Evolutionary conservation across 2,329 filamentous ascomycete species (phyloP).

Genomic region (Aspergillus awamori): DNA sequence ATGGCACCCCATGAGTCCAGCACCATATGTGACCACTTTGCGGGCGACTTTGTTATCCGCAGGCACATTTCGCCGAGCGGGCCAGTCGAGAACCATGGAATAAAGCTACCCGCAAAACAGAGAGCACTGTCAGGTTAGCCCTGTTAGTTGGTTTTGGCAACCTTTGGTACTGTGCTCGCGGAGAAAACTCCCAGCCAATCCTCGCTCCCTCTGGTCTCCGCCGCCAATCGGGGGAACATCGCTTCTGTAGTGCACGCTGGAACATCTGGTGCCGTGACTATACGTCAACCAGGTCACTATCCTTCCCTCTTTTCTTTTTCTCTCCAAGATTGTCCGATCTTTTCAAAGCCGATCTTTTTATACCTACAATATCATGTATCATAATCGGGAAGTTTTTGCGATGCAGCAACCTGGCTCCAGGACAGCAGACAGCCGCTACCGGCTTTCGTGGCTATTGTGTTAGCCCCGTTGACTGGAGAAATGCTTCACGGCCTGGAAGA

Average conservation of each 20-base stretch:
- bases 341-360: background rate
- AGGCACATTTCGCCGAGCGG: background rate
- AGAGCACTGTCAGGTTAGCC: background rate
- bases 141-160: background rate
- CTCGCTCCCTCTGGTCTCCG: conserved; percentile 15
- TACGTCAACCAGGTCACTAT: background rate
- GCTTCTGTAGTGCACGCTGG: background rate
- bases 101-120: background rate
- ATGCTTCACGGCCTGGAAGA: background rate
- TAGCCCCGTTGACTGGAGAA: background rate
- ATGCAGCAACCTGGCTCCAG: background rate
- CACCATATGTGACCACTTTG: background rate
- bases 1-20: background rate
- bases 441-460: background rate
- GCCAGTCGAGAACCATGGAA: background rate
- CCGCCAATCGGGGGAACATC: conserved; percentile 7
- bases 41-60: background rate
- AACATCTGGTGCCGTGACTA: background rate
- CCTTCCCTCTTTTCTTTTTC: background rate
- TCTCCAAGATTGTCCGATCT: background rate
- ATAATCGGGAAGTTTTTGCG: background rate
- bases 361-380: background rate
- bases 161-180: conserved; percentile 12
- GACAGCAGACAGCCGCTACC: background rate
- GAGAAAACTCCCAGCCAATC: conserved; percentile 23